Percentiles rank a stretch among this genome's conserved stretches.
Conservation (phyloP, 2,329 filamentous ascomycete species). For the Sordariomycetes sp. region DNA sequence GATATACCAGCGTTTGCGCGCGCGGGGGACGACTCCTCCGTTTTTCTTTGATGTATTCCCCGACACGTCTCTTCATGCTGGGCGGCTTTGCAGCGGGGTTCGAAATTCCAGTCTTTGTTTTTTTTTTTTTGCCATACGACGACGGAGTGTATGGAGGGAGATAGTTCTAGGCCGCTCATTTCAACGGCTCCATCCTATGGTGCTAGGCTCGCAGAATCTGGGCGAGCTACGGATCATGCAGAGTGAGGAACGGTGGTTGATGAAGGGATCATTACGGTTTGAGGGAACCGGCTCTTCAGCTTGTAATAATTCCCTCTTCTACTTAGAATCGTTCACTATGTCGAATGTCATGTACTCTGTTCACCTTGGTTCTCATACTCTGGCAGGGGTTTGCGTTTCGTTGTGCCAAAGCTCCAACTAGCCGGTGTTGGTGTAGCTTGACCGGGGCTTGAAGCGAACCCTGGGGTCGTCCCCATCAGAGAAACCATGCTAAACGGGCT, state of each 20-base stretch:
- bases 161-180: no score
- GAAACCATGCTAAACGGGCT: no score
- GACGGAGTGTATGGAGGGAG: no score
- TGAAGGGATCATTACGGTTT: background rate
- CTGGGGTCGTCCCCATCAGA: no score
- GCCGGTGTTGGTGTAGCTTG: no score
- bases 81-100: conserved; percentile 1
- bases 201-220: no score
- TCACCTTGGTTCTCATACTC: no score
- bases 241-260: background rate
- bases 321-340: conserved; percentile 2
- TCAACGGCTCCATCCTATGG: no score
- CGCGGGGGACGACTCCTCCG: conserved; percentile 1
- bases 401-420: no score
- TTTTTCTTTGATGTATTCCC: conserved; percentile 4
- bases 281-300: conserved; percentile 2
- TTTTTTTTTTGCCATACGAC: conserved; percentile 1
- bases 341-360: conserved; percentile 3
- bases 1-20: conserved; percentile 6
- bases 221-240: no score
- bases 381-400: no score
- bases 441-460: no score
- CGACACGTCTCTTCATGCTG: background rate
- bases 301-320: conserved; percentile 4
- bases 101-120: background rate